Evolutionary conservation across 805 yeast species (phyloP).

Genomic region (Cyberlindnera mississippiensis): DNA sequence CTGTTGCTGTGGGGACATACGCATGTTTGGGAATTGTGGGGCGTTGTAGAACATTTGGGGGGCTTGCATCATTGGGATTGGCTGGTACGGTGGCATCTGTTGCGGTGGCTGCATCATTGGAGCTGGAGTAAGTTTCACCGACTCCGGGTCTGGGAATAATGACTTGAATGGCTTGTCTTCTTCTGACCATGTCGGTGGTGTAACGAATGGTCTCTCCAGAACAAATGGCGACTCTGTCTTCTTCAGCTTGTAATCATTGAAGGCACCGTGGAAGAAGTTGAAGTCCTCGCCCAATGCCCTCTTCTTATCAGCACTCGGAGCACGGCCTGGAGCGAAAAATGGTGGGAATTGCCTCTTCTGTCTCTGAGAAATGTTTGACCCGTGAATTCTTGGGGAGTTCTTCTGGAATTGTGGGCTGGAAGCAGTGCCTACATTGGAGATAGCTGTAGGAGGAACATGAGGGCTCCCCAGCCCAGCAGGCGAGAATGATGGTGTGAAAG

Average conservation of each 20-base stretch:
- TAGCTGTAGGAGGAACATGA: neutral
- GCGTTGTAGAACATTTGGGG: conserved; percentile 15
- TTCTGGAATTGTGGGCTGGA: conserved; percentile 20
- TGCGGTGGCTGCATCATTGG: conserved; percentile 12
- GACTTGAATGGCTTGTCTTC: conserved; percentile 52
- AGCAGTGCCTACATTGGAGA: conserved; percentile 5
- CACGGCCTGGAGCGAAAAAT: conserved; percentile 21
- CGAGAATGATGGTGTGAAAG: conserved; percentile 50
- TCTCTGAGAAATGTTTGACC: conserved; percentile 2
- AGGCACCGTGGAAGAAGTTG: conserved; percentile 28
- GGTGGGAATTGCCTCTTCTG: conserved; percentile 8
- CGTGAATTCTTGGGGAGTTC: conserved; percentile 24
- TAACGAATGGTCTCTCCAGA: conserved; percentile 61
- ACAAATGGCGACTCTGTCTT: conserved; percentile 30
- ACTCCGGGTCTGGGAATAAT: conserved; percentile 40
- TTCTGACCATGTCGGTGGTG: conserved; percentile 72
- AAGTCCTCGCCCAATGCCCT: conserved; percentile 23
- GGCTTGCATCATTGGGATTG: conserved; percentile 22
- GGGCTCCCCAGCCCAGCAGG: conserved; percentile 13
- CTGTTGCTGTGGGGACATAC: conserved; percentile 18
- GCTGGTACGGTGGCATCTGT: conserved; percentile 11
- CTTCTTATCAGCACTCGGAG: conserved; percentile 28
- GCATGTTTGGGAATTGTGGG: conserved; percentile 15
- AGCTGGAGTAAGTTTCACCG: conserved; percentile 13
- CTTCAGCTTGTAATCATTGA: conserved; percentile 21